Conservation (phyloP, 2,329 filamentous ascomycete genomes). For the Dryadomyces quercus-mongolicae region DNA sequence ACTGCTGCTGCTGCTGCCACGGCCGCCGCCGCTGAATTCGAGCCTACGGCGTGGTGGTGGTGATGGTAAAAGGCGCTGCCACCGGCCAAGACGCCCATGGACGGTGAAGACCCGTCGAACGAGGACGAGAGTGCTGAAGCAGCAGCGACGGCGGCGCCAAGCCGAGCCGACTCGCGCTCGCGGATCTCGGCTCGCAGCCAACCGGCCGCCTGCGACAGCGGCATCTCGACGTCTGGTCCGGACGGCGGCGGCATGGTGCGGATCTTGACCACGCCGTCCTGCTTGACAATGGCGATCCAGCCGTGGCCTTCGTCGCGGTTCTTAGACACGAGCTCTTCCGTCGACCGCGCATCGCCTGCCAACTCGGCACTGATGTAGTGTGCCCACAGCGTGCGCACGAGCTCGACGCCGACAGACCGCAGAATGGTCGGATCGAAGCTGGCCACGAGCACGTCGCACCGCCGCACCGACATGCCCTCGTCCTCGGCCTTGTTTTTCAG, state of each 20-base stretch:
- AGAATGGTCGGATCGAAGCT: slow-evolving; percentile 73
- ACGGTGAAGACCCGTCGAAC: slow-evolving; percentile 22
- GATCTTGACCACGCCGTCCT: slow-evolving; percentile 60
- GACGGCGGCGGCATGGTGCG: slow-evolving; percentile 59
- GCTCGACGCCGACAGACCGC: slow-evolving; percentile 61
- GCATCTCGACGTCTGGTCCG: slow-evolving; percentile 62
- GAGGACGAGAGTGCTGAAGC: slow-evolving; percentile 14
- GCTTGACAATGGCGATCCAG: slow-evolving; percentile 85
- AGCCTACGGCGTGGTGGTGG: neutral
- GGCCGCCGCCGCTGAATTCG: neutral
- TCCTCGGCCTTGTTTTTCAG: slow-evolving; percentile 61
- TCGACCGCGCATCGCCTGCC: slow-evolving; percentile 63
- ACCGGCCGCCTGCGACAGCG: slow-evolving; percentile 56
- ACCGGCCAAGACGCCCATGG: neutral
- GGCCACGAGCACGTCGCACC: slow-evolving; percentile 78
- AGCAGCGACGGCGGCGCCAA: slow-evolving; percentile 9
- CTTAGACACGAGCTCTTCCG: slow-evolving; percentile 66
- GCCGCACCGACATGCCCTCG: slow-evolving; percentile 42
- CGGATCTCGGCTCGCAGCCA: slow-evolving; percentile 77
- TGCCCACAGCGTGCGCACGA: slow-evolving; percentile 69
- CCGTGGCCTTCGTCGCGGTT: slow-evolving; percentile 68
- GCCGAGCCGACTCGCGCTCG: slow-evolving; percentile 31
- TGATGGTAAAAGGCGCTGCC: neutral
- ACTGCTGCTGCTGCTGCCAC: slow-evolving; percentile 5
- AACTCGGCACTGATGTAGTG: slow-evolving; percentile 82